Evolutionary conservation across 2,329 filamentous ascomycete species (phyloP).

Genomic region (Sclerotinia subarctica): DNA sequence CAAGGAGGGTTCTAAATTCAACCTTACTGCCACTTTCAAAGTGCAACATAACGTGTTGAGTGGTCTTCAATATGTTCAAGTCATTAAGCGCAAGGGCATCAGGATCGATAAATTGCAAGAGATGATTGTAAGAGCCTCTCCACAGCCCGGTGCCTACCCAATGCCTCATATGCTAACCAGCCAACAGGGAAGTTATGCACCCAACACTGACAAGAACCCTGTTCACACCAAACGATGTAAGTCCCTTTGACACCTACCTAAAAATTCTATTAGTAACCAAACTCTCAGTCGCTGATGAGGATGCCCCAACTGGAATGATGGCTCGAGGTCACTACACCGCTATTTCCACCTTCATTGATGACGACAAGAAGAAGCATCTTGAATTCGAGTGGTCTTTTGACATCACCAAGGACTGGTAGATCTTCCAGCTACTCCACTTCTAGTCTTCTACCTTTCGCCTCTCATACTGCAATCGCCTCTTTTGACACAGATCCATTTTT

Average conservation of each 20-base stretch:
- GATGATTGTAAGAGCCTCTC: slow-evolving; percentile 79
- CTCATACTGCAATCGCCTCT: neutral
- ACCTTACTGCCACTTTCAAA: slow-evolving; percentile 91
- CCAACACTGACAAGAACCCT: slow-evolving; percentile 83
- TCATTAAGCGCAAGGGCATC: slow-evolving; percentile 86
- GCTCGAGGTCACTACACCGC: slow-evolving; percentile 88
- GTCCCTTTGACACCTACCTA: slow-evolving; percentile 39
- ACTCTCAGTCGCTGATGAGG: slow-evolving; percentile 75
- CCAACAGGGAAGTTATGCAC: slow-evolving; percentile 79
- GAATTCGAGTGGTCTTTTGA: slow-evolving; percentile 96
- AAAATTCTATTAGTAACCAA: neutral
- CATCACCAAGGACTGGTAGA: slow-evolving; percentile 92
- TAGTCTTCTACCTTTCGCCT: slow-evolving; percentile 4
- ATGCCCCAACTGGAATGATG: slow-evolving; percentile 88
- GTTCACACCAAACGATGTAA: slow-evolving; percentile 89
- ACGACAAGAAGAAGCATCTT: slow-evolving; percentile 87
- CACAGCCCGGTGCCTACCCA: neutral
- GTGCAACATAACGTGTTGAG: slow-evolving; percentile 96
- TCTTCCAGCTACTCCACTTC: neutral
- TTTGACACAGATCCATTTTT: neutral
- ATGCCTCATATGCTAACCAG: neutral
- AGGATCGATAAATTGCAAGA: slow-evolving; percentile 89
- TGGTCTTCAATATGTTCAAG: slow-evolving; percentile 92
- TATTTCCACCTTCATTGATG: slow-evolving; percentile 86
- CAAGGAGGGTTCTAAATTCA: slow-evolving; percentile 92